Conservation (phyloP, 139 green algal genomes). For the Coccomyxa sp. region DNA sequence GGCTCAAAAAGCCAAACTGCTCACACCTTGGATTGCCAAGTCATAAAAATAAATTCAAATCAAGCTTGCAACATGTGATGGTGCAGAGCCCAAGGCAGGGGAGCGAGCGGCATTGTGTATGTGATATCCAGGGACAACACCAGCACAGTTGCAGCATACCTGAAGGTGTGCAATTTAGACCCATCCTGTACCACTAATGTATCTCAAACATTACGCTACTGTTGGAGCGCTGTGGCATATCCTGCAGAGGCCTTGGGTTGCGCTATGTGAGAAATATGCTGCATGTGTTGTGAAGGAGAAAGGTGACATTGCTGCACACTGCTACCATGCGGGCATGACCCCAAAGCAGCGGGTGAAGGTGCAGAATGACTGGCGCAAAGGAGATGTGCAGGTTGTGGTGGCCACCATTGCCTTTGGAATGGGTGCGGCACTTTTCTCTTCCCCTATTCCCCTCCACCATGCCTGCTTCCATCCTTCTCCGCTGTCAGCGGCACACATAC, state of each 20-base stretch:
- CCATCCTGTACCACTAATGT: neutral
- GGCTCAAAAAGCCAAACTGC: too few relatives aligned
- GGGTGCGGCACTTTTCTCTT: slow-evolving; percentile 5
- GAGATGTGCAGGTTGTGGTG: slow-evolving; percentile 46
- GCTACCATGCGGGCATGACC: slow-evolving; percentile 91
- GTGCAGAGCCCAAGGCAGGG: neutral
- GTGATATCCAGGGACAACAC: slow-evolving; percentile 68
- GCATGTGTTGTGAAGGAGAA: slow-evolving; percentile 28
- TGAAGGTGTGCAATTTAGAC: slow-evolving; percentile 24
- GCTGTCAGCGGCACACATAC: too few relatives aligned
- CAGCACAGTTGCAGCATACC: slow-evolving; percentile 29
- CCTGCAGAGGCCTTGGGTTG: too few relatives aligned
- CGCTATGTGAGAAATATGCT: too few relatives aligned
- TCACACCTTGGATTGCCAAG: neutral
- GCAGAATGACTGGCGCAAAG: slow-evolving; percentile 73
- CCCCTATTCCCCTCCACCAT: neutral
- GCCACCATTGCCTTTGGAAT: slow-evolving; percentile 79
- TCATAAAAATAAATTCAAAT: neutral
- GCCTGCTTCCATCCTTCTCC: too few relatives aligned
- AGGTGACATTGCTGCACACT: slow-evolving; percentile 37
- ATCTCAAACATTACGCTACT: neutral
- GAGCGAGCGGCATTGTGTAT: slow-evolving; percentile 84
- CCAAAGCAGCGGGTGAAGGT: slow-evolving; percentile 65
- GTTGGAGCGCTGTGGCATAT: neutral
- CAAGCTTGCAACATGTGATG: neutral